Conservation (phyloP, 83 land plant species). For the Thuja plicata region DNA sequence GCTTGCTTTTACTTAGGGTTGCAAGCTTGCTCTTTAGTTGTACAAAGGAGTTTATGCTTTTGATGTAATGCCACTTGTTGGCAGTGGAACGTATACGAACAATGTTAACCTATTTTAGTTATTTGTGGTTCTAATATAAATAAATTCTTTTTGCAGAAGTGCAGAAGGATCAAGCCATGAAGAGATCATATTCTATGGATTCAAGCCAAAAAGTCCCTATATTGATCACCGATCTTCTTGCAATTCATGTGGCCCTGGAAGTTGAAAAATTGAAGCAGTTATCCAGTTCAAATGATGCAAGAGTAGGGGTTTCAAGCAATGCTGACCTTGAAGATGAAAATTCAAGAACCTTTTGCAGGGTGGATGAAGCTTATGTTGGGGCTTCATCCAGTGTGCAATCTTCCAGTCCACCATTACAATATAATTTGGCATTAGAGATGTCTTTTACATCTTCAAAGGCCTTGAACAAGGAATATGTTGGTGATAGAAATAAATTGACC, state of each 20-base stretch:
- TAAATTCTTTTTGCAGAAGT: constrained; percentile 1
- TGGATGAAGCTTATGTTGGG: not conserved
- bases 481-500: constrained; percentile 23
- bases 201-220: constrained; percentile 4
- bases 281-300: not conserved
- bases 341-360: not conserved
- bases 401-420: not conserved
- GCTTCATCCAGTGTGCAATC: constrained; percentile 14
- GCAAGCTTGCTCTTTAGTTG: constrained; percentile 45
- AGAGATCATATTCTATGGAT: constrained; percentile 45
- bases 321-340: not conserved
- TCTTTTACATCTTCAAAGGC: not conserved
- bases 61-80: not conserved
- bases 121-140: not conserved
- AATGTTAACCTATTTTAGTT: not conserved
- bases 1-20: constrained; percentile 28
- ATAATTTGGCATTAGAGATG: not conserved
- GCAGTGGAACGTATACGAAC: not conserved
- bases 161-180: constrained; percentile 8
- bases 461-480: constrained; percentile 21
- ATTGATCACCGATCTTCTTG: constrained; percentile 25
- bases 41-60: constrained; percentile 34
- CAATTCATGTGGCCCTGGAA: constrained; percentile 8
- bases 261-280: constrained; percentile 15
- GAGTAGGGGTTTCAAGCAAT: not conserved